phyloP scores from a whole-genome alignment of 2,329 filamentous ascomycete genomes.

The Aschersonia sp. region DNA sequence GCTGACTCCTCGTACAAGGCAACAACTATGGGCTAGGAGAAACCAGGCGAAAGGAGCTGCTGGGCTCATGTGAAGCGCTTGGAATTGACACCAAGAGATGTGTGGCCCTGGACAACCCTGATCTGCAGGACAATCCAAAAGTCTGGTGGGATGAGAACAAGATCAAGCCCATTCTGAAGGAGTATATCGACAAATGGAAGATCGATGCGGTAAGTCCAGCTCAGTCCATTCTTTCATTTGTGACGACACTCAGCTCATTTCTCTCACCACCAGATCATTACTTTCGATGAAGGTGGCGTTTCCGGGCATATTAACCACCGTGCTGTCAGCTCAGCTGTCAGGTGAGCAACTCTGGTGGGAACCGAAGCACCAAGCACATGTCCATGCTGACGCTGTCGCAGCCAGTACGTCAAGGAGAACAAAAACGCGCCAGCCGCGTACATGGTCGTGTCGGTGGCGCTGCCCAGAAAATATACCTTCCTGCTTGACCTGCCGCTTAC shows the following conservation, averaged over 20 bases:
- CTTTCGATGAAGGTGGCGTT: constrained; percentile 23
- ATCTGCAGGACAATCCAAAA: constrained; percentile 22
- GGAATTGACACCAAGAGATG: constrained; percentile 14
- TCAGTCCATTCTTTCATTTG: background rate
- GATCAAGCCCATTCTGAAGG: constrained; percentile 16
- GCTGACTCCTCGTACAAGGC: constrained; percentile 4
- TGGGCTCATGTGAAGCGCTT: constrained; percentile 14
- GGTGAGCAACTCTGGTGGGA: constrained; percentile 10
- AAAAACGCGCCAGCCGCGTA: constrained; percentile 17
- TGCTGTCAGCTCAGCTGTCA: constrained; percentile 22
- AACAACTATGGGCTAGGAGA: constrained; percentile 18
- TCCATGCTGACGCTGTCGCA: constrained; percentile 1
- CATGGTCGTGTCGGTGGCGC: constrained; percentile 18
- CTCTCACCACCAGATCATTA: constrained; percentile 16
- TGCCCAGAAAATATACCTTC: constrained; percentile 23
- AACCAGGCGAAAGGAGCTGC: constrained; percentile 12
- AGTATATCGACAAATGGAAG: constrained; percentile 20
- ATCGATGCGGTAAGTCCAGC: constrained; percentile 17
- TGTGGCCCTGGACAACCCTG: constrained; percentile 17
- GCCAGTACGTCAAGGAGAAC: constrained; percentile 14
- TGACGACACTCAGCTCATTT: background rate
- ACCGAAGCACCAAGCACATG: background rate
- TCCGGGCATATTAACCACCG: constrained; percentile 25
- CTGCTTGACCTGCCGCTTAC: constrained; percentile 21
- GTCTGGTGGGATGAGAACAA: constrained; percentile 21